Evolutionary conservation across 805 yeast genomes (phyloP), one percentile per base, ranked within the genome.

Genomic region (Torulaspora gathmanii): DNA sequence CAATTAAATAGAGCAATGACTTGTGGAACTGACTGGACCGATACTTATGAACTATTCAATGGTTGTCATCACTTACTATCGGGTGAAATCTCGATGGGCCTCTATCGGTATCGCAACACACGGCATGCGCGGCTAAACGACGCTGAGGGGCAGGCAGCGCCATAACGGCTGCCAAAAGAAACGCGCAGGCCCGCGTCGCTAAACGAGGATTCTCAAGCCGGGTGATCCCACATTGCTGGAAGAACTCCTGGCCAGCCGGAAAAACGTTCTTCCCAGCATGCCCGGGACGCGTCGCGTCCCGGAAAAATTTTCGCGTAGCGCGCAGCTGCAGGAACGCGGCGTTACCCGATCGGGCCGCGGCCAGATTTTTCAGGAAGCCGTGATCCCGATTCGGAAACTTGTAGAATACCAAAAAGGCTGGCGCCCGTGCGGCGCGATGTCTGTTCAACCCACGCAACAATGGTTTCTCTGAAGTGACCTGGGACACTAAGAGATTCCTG

Each of bases 41-140:
- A 30, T 30, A 15, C 33, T 30, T 30, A 30, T 30, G 25, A 22
- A 22, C 25, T 4, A 7, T 22, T 22, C 25, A 22, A 22, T 22
- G 25, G 25, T 10, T 22, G 25, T 10, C 25, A 22, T 22, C 8
- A 22, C 6, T 3, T 22, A 22, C 25, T 22, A 22, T 22, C 25
- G 25, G 25, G 25, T 22, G 25, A 22, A 5, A 7, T 22, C 8
- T 9, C 11, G 9, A 31, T 31, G 12, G 10, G 34, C 25, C 25
- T 31, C 16, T 31, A 31, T 31, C 34, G 34, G 34, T 15, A 15
- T 31, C 34, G 12, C 34, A 9, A 9, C 34, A 7, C 22, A 31
- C 34, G 34, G 25, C 11, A 16, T 30, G 22, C 5, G 34, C 34
- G 34, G 34, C 34, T 31, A 31, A 31, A 31, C 34, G 34, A 31